Percentiles rank a stretch among this genome's conserved stretches.
These are phyloP conservation scores for Trametes cubensis DNA, from an alignment of 768 basidiomycete species.

Conservation along the genomic window DNA sequence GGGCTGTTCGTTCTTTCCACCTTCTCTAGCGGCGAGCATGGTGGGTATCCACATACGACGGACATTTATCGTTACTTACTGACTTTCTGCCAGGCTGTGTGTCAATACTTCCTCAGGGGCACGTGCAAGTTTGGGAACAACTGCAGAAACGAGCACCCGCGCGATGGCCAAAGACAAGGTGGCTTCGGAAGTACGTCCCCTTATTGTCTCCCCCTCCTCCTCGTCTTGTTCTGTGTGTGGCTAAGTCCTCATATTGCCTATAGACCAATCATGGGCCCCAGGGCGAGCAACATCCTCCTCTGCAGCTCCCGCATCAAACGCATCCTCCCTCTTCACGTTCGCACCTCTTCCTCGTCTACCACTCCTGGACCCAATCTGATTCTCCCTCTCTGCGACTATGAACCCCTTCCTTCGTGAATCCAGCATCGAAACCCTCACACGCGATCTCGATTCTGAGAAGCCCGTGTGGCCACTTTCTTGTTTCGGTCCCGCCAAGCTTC, in stretches of 20 bases:
- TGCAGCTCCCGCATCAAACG: conserved; percentile 13
- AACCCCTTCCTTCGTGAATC: neutral
- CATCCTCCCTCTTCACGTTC: conserved; percentile 32
- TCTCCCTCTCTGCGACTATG: neutral
- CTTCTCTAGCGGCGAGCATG: neutral
- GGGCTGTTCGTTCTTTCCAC: neutral
- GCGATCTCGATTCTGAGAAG: conserved; percentile 69
- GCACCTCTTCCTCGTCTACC: conserved; percentile 17
- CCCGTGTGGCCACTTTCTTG: conserved; percentile 81
- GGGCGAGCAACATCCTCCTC: conserved; percentile 11
- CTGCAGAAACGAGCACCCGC: conserved; percentile 70
- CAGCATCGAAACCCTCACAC: conserved; percentile 64
- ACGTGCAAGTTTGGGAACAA: conserved; percentile 64
- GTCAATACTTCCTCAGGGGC: conserved; percentile 65
- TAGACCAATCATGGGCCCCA: conserved; percentile 29
- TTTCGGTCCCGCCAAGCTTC: conserved; percentile 76
- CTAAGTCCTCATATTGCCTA: neutral
- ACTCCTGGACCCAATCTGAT: conserved; percentile 9
- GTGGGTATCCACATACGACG: neutral
- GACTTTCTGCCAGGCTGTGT: conserved; percentile 49
- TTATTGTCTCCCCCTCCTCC: conserved; percentile 2
- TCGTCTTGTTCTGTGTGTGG: conserved; percentile 16
- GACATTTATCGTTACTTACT: neutral
- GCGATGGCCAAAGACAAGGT: conserved; percentile 36
- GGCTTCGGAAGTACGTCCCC: conserved; percentile 56